phyloP scores from a whole-genome alignment of 495 filamentous ascomycete species.

The Venustampulla echinocandica region DNA sequence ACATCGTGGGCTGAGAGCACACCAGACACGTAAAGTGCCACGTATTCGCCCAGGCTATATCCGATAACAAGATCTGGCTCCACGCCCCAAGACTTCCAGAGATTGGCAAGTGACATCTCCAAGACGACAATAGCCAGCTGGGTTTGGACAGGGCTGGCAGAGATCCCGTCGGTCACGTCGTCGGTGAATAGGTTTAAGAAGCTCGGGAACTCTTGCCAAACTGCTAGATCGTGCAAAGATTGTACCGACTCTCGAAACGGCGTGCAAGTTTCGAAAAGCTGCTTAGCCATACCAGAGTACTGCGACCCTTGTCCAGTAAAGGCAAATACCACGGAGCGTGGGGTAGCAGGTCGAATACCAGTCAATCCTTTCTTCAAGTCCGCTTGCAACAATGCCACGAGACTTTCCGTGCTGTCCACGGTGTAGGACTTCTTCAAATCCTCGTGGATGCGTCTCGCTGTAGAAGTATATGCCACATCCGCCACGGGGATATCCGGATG shows the following conservation, averaged over 20 bases:
- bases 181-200: slow-evolving; percentile 36
- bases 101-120: slow-evolving; percentile 74
- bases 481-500: slow-evolving; percentile 40
- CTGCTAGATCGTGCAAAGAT: too few relatives aligned
- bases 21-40: slow-evolving; percentile 72
- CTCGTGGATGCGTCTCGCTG: slow-evolving; percentile 69
- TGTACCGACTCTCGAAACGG: background rate
- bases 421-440: slow-evolving; percentile 52
- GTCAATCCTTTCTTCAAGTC: slow-evolving; percentile 28
- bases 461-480: slow-evolving; percentile 68
- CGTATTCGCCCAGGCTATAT: slow-evolving; percentile 84
- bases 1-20: slow-evolving; percentile 71
- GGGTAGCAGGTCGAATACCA: background rate
- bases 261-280: background rate
- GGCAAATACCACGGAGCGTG: slow-evolving; percentile 43
- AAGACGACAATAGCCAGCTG: slow-evolving; percentile 72
- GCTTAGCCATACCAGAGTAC: slow-evolving; percentile 47
- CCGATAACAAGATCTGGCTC: slow-evolving; percentile 70
- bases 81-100: slow-evolving; percentile 74
- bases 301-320: slow-evolving; percentile 67
- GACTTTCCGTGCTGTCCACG: background rate
- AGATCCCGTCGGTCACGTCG: slow-evolving; percentile 67
- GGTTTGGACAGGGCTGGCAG: slow-evolving; percentile 27
- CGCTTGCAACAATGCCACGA: slow-evolving; percentile 30
- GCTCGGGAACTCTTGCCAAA: slow-evolving; percentile 55